Conservation (phyloP, 140 eudicot species). For the Stevia rebaudiana region DNA sequence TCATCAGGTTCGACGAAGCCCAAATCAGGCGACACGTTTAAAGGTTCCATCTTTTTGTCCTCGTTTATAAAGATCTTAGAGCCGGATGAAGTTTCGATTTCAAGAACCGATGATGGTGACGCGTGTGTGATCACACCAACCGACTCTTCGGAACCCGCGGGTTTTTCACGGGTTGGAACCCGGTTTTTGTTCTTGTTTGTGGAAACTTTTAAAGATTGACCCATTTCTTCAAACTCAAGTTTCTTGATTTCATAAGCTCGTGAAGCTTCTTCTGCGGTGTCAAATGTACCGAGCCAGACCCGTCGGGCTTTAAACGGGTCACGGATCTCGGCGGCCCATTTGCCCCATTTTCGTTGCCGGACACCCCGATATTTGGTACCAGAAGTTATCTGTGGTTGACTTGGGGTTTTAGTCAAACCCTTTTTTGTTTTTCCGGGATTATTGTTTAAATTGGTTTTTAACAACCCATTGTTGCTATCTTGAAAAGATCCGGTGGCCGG, state of each 20-base stretch:
- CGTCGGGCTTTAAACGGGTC: slow-evolving; percentile 54
- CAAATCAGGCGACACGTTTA: neutral
- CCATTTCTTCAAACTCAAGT: slow-evolving; percentile 55
- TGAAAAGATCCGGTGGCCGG: slow-evolving; percentile 42
- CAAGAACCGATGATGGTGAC: slow-evolving; percentile 55
- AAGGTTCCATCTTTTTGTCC: slow-evolving; percentile 9
- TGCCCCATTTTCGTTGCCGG: slow-evolving; percentile 92
- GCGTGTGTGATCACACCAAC: slow-evolving; percentile 37
- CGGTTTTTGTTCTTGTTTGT: neutral
- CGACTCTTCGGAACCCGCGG: slow-evolving; percentile 51
- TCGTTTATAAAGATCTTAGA: slow-evolving; percentile 14
- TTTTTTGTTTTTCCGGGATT: slow-evolving; percentile 13
- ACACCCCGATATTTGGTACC: slow-evolving; percentile 68
- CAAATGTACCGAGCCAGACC: slow-evolving; percentile 86
- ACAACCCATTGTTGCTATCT: slow-evolving; percentile 39
- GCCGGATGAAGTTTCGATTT: slow-evolving; percentile 27
- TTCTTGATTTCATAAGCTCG: slow-evolving; percentile 52
- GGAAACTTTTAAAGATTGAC: slow-evolving; percentile 15
- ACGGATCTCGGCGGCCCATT: slow-evolving; percentile 95
- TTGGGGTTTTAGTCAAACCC: slow-evolving; percentile 24
- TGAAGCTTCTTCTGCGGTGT: slow-evolving; percentile 79
- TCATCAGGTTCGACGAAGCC: slow-evolving; percentile 16
- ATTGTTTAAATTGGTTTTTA: slow-evolving; percentile 23
- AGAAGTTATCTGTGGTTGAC: slow-evolving; percentile 16
- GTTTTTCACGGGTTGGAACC: slow-evolving; percentile 3